phyloP scores from a whole-genome alignment of 2,329 filamentous ascomycete species.

The Leptodontidium sp. region DNA sequence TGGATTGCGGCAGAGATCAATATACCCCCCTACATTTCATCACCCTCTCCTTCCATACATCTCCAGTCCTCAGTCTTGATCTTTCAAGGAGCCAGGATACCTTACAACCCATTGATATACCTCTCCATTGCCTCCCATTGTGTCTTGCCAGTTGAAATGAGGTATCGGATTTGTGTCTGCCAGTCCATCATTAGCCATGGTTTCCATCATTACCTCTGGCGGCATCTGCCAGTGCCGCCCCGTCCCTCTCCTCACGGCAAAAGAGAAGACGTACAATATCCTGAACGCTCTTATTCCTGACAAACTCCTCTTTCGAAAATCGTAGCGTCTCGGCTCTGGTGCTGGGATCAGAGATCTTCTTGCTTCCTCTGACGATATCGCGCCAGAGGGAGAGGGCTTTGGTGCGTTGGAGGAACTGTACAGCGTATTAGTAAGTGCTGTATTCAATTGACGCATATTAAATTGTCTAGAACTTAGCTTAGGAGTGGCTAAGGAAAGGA shows the following conservation, averaged over 20 bases:
- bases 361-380: slow-evolving; percentile 62
- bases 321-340: slow-evolving; percentile 63
- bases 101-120: slow-evolving; percentile 59
- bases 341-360: slow-evolving; percentile 57
- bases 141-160: slow-evolving; percentile 70
- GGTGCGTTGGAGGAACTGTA: slow-evolving; percentile 63
- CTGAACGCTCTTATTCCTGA: slow-evolving; percentile 63
- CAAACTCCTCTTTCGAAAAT: slow-evolving; percentile 68
- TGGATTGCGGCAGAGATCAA: slow-evolving; percentile 12
- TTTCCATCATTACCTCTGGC: neutral
- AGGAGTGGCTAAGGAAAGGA: neutral
- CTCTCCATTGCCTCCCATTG: slow-evolving; percentile 71
- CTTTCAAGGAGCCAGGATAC: neutral
- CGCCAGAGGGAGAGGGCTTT: slow-evolving; percentile 66
- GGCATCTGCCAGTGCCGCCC: neutral
- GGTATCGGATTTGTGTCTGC: slow-evolving; percentile 67
- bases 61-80: neutral
- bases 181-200: slow-evolving; percentile 13
- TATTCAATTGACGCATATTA: neutral
- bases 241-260: neutral
- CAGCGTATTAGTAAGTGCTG: neutral
- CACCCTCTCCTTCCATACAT: too few species aligned
- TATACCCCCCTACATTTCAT: slow-evolving; percentile 5
- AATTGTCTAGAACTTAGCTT: neutral
- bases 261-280: slow-evolving; percentile 57